Base-by-base conservation (phyloP, 2,329 filamentous ascomycete species). In the Cladophialophora carrionii region DNA sequence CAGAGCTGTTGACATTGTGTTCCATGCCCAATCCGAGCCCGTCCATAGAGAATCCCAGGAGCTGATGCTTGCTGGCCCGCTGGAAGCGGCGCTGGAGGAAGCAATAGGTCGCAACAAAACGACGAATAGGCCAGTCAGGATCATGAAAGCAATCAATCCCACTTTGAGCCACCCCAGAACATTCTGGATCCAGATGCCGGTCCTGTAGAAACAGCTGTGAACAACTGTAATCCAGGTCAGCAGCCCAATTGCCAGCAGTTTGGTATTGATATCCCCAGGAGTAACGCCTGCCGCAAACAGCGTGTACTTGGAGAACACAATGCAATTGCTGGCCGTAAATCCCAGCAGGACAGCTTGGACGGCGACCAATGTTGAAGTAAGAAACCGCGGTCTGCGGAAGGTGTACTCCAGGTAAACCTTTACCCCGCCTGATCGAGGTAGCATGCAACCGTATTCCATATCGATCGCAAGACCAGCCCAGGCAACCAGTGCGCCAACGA, bases 321-420 rank as follows among this genome's bases (percentile, higher is more conserved):
- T 85, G 72, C 87, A 89, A 72, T 90, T 90, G 71, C 85, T 88
- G 0, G 87, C 87, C 0, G 88, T 89, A 63, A 90, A 90, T 12
- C 70, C 70, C 0, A 90, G 76, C 0, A 90, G 73, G 0, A 90
- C 82, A 0, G 85, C 86, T 61, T 90, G 84, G 1, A 87, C 81
- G 0, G 87, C 87, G 12, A 90, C 79, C 17, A 90, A 73, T 0
- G 85, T 87, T 2, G 87, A 87, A 0, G 87, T 86, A 2, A 91
- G 79, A 66, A 89, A 87, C 5, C 83, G 81, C 1, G 88, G 88
- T 34, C 80, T 79, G 1, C 83, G 82, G 73, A 88, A 90, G 0
- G 86, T 86, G 73, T 87, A 88, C 74, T 91, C 88, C 52, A 91
- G 82, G 72, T 90, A 90, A 6, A 90, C 87, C 75, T 90, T 91